Conservation (phyloP, 805 yeast genomes). For the Helenozyma rhizophorensis region DNA sequence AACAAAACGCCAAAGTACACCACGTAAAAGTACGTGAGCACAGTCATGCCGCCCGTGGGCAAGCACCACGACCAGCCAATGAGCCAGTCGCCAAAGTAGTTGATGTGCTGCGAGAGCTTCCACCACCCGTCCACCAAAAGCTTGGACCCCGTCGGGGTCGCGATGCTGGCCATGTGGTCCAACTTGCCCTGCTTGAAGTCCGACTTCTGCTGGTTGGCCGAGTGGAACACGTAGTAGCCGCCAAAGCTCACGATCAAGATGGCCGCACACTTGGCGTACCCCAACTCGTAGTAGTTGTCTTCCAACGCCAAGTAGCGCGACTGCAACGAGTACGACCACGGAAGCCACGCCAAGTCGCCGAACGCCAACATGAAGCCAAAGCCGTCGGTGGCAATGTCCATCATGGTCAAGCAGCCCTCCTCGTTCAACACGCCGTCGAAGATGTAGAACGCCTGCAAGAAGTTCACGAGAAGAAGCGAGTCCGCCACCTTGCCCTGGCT, state of each 20-base stretch:
- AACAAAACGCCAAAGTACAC: slow-evolving; percentile 77
- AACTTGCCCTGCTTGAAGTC: slow-evolving; percentile 77
- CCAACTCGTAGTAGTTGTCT: slow-evolving; percentile 51
- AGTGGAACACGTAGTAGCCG: slow-evolving; percentile 81
- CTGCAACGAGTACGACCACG: slow-evolving; percentile 86
- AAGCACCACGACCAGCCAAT: slow-evolving; percentile 90
- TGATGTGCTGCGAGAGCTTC: slow-evolving; percentile 88
- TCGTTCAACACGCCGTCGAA: slow-evolving; percentile 92
- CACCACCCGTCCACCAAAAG: slow-evolving; percentile 94
- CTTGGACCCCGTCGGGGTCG: slow-evolving; percentile 73
- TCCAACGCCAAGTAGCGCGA: slow-evolving; percentile 68
- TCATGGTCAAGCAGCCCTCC: slow-evolving; percentile 86
- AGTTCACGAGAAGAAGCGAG: slow-evolving; percentile 64
- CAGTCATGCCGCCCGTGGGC: slow-evolving; percentile 77
- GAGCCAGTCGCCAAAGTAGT: slow-evolving; percentile 94
- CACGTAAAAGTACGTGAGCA: slow-evolving; percentile 83
- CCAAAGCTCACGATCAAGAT: slow-evolving; percentile 47
- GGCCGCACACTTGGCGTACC: slow-evolving; percentile 30
- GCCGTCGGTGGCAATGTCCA: slow-evolving; percentile 94
- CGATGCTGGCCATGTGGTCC: slow-evolving; percentile 57
- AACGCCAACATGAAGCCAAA: slow-evolving; percentile 94
- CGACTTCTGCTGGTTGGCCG: slow-evolving; percentile 81
- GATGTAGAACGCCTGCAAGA: slow-evolving; percentile 75
- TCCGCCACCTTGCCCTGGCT: slow-evolving; percentile 56
- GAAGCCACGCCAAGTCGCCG: slow-evolving; percentile 91